Conservation (phyloP, 139 green algal genomes). For the Marvania coccoides region DNA sequence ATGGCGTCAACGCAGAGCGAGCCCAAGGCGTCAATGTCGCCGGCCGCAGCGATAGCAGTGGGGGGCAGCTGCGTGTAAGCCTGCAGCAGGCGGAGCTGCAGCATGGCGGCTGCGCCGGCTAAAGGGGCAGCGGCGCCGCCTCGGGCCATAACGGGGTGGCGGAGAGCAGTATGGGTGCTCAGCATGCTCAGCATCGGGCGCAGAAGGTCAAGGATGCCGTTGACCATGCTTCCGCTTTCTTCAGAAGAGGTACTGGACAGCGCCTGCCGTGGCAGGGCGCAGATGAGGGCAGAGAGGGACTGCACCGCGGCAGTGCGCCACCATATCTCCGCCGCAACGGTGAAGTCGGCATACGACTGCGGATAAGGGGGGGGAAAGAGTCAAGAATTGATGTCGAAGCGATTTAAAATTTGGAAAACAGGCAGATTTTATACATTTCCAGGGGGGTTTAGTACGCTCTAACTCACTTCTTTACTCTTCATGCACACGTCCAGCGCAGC, state of each 20-base stretch:
- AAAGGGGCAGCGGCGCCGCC: conserved; percentile 30
- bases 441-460: no score
- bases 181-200: conserved; percentile 28
- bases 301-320: conserved; percentile 65
- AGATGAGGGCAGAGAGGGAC: conserved; percentile 47
- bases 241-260: not conserved
- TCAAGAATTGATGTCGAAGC: no score
- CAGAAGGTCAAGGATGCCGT: conserved; percentile 9
- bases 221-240: not conserved
- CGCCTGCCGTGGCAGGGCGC: not conserved
- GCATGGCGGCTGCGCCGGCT: conserved; percentile 42
- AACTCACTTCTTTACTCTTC: conserved; percentile 1
- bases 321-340: conserved; percentile 60
- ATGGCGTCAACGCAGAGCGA: conserved; percentile 48
- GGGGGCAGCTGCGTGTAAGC: conserved; percentile 48
- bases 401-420: no score
- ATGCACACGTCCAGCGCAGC: conserved; percentile 29
- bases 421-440: no score
- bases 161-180: conserved; percentile 9
- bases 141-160: not conserved
- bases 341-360: conserved; percentile 37
- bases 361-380: no score
- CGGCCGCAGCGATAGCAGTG: not conserved
- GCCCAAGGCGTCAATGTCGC: conserved; percentile 17
- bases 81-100: conserved; percentile 66